These are phyloP conservation scores for Purpureocillium lavendulum DNA, from an alignment of 2,329 filamentous ascomycete genomes.

Conservation along the genomic window DNA sequence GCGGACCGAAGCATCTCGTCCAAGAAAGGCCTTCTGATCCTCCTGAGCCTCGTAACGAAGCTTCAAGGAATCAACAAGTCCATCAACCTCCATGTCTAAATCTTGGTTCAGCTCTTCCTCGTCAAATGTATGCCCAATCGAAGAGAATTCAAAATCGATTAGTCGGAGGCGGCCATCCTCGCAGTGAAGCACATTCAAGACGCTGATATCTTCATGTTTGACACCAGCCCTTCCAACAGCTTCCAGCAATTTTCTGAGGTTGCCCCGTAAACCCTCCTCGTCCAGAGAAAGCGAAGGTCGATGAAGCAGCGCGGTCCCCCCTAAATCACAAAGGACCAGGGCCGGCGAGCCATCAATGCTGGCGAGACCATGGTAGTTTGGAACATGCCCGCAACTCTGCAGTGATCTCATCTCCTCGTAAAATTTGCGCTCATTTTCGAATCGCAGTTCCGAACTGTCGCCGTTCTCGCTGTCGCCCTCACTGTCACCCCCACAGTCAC, in stretches of 20 bases:
- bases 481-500: no score
- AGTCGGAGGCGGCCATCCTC: not conserved
- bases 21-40: no score
- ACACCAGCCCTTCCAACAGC: not conserved
- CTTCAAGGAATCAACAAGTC: not conserved
- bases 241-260: not conserved
- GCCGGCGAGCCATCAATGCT: not conserved
- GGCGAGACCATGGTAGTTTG: not conserved
- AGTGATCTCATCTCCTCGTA: not conserved
- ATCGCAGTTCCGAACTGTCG: not conserved
- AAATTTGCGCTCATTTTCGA: not conserved
- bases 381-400: not conserved
- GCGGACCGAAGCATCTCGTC: no score
- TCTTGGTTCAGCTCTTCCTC: not conserved
- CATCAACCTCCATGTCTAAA: not conserved
- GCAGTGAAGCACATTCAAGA: not conserved
- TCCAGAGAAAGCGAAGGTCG: not conserved
- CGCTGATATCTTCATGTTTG: not conserved
- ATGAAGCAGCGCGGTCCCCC: not conserved
- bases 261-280: not conserved
- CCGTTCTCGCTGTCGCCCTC: no score
- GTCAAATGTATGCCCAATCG: not conserved
- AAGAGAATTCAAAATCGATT: not conserved
- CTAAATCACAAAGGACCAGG: not conserved
- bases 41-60: not conserved